These are phyloP conservation scores for Saitozyma sp. DNA, from an alignment of 768 basidiomycete genomes.

Conservation along the genomic window DNA sequence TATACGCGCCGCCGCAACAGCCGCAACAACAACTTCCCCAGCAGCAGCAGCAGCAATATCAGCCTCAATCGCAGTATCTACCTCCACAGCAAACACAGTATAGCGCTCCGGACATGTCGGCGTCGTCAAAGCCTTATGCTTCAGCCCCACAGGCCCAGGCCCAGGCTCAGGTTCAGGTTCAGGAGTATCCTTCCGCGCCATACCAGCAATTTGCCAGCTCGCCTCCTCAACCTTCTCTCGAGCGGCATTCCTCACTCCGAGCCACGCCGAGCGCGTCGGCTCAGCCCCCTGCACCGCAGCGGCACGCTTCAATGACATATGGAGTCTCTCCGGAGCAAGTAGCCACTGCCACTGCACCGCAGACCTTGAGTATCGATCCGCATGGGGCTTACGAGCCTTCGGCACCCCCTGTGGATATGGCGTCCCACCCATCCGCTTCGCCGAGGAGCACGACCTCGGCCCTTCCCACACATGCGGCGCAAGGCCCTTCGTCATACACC, in stretches of 20 bases:
- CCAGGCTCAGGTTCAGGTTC: background rate
- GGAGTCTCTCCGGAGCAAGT: conserved; percentile 35
- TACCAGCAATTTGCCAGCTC: background rate
- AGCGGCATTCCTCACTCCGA: conserved; percentile 11
- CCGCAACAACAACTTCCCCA: conserved; percentile 39
- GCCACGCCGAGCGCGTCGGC: conserved; percentile 5
- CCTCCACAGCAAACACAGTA: conserved; percentile 3
- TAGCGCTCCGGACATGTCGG: background rate
- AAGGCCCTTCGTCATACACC: background rate
- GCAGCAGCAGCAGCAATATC: conserved; percentile 17
- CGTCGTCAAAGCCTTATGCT: background rate
- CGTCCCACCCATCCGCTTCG: conserved; percentile 26
- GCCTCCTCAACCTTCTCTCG: conserved; percentile 5
- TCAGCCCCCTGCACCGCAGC: conserved; percentile 4
- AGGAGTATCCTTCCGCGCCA: background rate
- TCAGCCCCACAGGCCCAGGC: too few species aligned
- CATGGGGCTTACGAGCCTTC: conserved; percentile 2
- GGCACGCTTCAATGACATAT: conserved; percentile 24
- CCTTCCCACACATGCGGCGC: conserved; percentile 4
- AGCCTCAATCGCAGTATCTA: background rate
- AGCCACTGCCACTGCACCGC: too few species aligned
- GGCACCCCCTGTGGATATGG: conserved; percentile 30
- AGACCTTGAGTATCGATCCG: too few species aligned
- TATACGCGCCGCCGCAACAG: conserved; percentile 27
- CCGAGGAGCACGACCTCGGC: conserved; percentile 7